These are phyloP conservation scores for Aureobasidium namibiae DNA, from an alignment of 2,329 filamentous ascomycete genomes.

Conservation along the genomic window DNA sequence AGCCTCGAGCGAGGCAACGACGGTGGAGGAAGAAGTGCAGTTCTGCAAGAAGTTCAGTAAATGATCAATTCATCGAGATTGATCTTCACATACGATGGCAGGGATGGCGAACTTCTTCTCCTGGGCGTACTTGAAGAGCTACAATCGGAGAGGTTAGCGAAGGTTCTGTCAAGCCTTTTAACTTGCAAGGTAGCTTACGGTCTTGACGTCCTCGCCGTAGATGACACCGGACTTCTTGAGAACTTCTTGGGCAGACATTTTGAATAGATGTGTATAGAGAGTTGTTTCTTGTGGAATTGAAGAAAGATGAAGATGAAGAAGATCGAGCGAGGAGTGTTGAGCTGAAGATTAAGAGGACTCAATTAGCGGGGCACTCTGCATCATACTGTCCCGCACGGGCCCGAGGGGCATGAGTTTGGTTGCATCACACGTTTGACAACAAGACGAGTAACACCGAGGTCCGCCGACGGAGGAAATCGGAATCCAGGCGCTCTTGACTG, in stretches of 20 bases:
- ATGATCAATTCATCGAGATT: background rate
- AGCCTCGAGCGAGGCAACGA: constrained; percentile 83
- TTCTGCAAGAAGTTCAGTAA: constrained; percentile 41
- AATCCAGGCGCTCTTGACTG: background rate
- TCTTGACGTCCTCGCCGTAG: constrained; percentile 28
- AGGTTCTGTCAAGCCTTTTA: constrained; percentile 2
- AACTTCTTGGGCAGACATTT: constrained; percentile 16
- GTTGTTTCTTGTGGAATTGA: background rate
- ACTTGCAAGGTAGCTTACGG: constrained; percentile 11
- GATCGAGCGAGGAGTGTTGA: constrained; percentile 12
- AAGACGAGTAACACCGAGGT: constrained; percentile 10
- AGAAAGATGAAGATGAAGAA: constrained; percentile 12
- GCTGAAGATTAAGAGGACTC: constrained; percentile 12
- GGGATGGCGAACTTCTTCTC: constrained; percentile 80
- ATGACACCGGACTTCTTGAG: constrained; percentile 30
- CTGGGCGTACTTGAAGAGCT: constrained; percentile 83
- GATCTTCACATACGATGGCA: constrained; percentile 6
- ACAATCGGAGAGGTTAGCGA: constrained; percentile 18
- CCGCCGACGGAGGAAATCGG: constrained; percentile 11
- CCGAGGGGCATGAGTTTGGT: constrained; percentile 9
- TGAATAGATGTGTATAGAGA: constrained; percentile 12
- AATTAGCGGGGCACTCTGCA: constrained; percentile 13
- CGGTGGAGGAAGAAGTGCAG: constrained; percentile 85
- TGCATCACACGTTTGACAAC: constrained; percentile 9
- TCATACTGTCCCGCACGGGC: constrained; percentile 12